Conservation (phyloP, 2,329 filamentous ascomycete species). For the Aspergillus pseudotamarii region DNA sequence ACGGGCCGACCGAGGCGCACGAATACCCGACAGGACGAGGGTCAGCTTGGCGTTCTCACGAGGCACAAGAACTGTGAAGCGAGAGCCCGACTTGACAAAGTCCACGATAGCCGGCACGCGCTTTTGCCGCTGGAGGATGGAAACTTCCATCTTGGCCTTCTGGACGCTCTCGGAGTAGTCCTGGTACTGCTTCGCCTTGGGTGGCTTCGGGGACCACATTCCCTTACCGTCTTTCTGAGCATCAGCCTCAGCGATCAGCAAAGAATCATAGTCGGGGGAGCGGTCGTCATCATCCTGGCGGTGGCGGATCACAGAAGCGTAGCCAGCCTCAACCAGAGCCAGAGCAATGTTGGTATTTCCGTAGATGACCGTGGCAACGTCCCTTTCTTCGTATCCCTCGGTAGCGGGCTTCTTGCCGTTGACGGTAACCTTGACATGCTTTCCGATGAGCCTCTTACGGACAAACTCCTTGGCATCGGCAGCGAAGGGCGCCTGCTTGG, state of each 20-base stretch:
- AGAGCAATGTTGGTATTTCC: constrained; percentile 87
- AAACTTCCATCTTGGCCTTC: constrained; percentile 92
- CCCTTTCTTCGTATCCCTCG: constrained; percentile 90
- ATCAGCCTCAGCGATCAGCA: constrained; percentile 48
- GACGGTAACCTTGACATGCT: constrained; percentile 85
- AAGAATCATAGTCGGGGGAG: constrained; percentile 83
- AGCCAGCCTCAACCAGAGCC: constrained; percentile 85
- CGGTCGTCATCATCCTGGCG: constrained; percentile 92
- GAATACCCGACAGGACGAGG: constrained; percentile 89
- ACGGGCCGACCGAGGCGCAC: constrained; percentile 83
- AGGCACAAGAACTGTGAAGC: constrained; percentile 89
- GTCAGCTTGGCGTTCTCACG: constrained; percentile 94
- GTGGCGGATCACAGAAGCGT: constrained; percentile 91
- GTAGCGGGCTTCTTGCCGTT: constrained; percentile 88
- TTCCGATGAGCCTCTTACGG: constrained; percentile 91
- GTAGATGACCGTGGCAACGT: constrained; percentile 84
- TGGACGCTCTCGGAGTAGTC: constrained; percentile 92
- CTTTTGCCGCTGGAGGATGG: constrained; percentile 84
- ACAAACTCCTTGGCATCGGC: constrained; percentile 96
- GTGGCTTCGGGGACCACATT: constrained; percentile 90
- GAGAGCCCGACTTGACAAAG: constrained; percentile 95
- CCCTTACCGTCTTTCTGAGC: constrained; percentile 89
- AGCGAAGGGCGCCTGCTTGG: constrained; percentile 82
- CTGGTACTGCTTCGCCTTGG: constrained; percentile 77
- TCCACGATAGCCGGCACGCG: constrained; percentile 92